Conservation (phyloP, 1,284 basidiomycete genomes). For the Sporisorium iseilematis-ciliati region DNA sequence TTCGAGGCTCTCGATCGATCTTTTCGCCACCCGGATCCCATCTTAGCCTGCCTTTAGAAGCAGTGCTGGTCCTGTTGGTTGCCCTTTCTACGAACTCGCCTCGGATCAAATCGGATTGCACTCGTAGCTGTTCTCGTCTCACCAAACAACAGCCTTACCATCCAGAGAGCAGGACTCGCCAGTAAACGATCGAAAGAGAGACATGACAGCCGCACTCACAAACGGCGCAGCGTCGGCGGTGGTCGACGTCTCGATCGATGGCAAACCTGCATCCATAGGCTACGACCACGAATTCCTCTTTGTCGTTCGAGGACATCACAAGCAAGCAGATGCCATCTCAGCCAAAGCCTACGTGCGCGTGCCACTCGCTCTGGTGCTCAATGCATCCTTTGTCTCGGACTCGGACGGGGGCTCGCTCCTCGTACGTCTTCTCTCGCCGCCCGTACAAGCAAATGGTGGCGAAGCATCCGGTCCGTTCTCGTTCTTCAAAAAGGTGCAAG, state of each 20-base stretch:
- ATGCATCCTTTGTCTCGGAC: slow-evolving; percentile 61
- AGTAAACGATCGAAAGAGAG: neutral
- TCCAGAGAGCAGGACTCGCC: no score
- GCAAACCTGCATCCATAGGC: slow-evolving; percentile 53
- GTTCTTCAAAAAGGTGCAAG: slow-evolving; percentile 40
- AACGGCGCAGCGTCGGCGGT: slow-evolving; percentile 5
- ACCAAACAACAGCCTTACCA: no score
- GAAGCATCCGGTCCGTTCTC: slow-evolving; percentile 25
- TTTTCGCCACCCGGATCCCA: no score
- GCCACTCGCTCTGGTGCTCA: slow-evolving; percentile 54
- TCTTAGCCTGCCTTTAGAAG: no score
- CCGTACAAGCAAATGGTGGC: slow-evolving; percentile 16
- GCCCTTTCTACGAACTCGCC: no score
- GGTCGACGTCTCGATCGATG: slow-evolving; percentile 58
- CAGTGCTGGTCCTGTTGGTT: no score
- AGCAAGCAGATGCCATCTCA: slow-evolving; percentile 14
- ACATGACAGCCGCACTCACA: slow-evolving; percentile 6
- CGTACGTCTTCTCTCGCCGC: slow-evolving; percentile 58
- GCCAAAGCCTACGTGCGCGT: slow-evolving; percentile 47
- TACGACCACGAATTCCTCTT: slow-evolving; percentile 59
- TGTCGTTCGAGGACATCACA: slow-evolving; percentile 39
- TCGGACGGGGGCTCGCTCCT: slow-evolving; percentile 63
- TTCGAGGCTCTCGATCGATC: no score
- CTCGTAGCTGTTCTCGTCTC: no score
- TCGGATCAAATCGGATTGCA: no score